Base-by-base conservation (phyloP, 1,284 basidiomycete species). In the Trichosporon faecale region DNA sequence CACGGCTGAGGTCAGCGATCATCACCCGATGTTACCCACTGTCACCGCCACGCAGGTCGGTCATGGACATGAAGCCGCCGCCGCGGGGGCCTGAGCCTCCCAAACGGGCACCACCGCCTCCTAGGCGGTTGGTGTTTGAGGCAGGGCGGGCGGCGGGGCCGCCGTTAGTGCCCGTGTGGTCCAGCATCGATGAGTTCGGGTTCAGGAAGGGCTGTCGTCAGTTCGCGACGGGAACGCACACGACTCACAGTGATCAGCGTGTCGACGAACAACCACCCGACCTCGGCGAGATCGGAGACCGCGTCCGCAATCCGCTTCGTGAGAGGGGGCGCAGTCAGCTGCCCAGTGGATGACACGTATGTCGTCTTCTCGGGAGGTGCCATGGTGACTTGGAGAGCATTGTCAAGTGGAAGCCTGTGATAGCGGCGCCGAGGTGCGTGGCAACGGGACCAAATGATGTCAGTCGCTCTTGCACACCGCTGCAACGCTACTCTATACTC, bases 1-100 rank as follows among this genome's bases (percentile, higher is more conserved):
- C 23, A 80, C 77, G 27, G 79, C 79, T 78, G 60, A 40, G 1
- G 66, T 74, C 49, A 73, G 71, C 52, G 21, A 9, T 8, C 2
- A 27, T 61, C 27, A 33, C 12, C 14, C 1, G 57, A 29, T 1
- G 18, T 1, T 8, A 79, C 80, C 76, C 68, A 82, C 80, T 79
- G 0, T 70, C 73, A 4, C 77, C 76, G 3, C 77, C 77, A 35
- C 71, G 66, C 0, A 82, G 52, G 69, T 82, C 79, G 21, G 52
- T 65, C 79, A 82, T 78, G 9, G 73, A 68, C 79, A 78, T 80
- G 72, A 82, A 82, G 1, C 80, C 76, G 16, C 78, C 77, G 25
- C 70, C 71, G 25, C 72, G 68, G n/a, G 73, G 60, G 6, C 72
- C 65, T 7, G 70, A 64, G 4, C 70, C 69, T 6, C 75, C 70